Conservation (phyloP, 345 rosid species). For the Brassica rapa region DNA sequence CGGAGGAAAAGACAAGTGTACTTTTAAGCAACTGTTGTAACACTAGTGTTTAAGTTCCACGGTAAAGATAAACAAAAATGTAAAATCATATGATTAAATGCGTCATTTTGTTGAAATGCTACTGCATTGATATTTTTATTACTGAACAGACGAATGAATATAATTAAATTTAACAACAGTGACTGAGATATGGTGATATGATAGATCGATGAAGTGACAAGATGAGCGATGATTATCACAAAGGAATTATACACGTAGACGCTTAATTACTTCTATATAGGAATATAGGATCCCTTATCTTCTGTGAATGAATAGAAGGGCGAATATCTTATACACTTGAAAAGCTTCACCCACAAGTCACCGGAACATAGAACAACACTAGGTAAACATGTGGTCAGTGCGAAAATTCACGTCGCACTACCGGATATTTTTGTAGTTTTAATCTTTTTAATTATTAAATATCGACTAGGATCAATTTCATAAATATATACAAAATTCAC, state of each 20-base stretch:
- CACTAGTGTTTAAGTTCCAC: neutral
- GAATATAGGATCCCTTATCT: neutral
- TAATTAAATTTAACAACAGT: neutral
- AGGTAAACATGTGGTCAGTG: neutral
- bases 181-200: neutral
- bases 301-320: neutral
- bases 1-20: slow-evolving; percentile 33
- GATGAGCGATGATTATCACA: slow-evolving; percentile 25
- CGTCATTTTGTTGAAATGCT: neutral
- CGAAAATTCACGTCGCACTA: neutral
- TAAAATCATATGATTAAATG: neutral
- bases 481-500: neutral
- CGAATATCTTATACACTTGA: neutral
- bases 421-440: neutral
- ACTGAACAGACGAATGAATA: neutral
- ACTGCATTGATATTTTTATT: neutral
- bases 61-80: slow-evolving; percentile 10
- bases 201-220: slow-evolving; percentile 25
- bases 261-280: neutral
- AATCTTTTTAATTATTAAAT: neutral
- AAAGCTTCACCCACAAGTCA: neutral
- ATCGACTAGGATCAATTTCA: neutral
- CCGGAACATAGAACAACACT: neutral
- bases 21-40: slow-evolving; percentile 5
- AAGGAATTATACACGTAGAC: neutral